Conservation (phyloP, 441 rosid species). For the Eruca vesicaria region DNA sequence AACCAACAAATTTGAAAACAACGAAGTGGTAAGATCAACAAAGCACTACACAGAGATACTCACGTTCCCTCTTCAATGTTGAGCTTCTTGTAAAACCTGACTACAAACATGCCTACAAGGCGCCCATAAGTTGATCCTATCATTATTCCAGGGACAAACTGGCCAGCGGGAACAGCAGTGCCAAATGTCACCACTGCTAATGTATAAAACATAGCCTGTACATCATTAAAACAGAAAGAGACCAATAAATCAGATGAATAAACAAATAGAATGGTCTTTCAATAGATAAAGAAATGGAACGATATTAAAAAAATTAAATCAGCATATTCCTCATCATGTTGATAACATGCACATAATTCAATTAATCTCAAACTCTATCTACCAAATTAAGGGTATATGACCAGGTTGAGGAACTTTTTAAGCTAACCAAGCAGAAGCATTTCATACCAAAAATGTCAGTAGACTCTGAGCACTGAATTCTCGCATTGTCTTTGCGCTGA, state of each 20-base stretch:
- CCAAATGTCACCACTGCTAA: slow-evolving; percentile 98
- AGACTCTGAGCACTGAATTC: slow-evolving; percentile 96
- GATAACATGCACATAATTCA: slow-evolving; percentile 21
- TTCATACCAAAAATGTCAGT: slow-evolving; percentile 85
- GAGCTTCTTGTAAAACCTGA: slow-evolving; percentile 86
- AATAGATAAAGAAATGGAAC: neutral
- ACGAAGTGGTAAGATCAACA: slow-evolving; percentile 4
- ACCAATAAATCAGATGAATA: neutral
- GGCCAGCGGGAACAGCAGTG: slow-evolving; percentile 98
- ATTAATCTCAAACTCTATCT: neutral
- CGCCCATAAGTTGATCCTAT: slow-evolving; percentile 99
- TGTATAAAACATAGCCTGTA: slow-evolving; percentile 92
- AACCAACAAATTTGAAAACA: neutral
- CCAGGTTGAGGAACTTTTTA: neutral
- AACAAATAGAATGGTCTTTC: neutral
- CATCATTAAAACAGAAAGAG: slow-evolving; percentile 13
- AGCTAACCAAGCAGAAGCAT: slow-evolving; percentile 11
- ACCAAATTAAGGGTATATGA: slow-evolving; percentile 4
- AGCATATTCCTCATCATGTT: slow-evolving; percentile 16
- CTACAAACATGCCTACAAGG: slow-evolving; percentile 95
- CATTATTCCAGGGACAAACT: slow-evolving; percentile 98
- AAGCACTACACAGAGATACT: slow-evolving; percentile 40
- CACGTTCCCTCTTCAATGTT: slow-evolving; percentile 99
- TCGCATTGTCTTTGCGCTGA: slow-evolving; percentile 95
- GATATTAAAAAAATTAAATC: neutral